Evolutionary conservation across 306 rosid genomes (phyloP), one percentile per base, ranked within the genome.

Genomic region (Ceratonia siliqua): DNA sequence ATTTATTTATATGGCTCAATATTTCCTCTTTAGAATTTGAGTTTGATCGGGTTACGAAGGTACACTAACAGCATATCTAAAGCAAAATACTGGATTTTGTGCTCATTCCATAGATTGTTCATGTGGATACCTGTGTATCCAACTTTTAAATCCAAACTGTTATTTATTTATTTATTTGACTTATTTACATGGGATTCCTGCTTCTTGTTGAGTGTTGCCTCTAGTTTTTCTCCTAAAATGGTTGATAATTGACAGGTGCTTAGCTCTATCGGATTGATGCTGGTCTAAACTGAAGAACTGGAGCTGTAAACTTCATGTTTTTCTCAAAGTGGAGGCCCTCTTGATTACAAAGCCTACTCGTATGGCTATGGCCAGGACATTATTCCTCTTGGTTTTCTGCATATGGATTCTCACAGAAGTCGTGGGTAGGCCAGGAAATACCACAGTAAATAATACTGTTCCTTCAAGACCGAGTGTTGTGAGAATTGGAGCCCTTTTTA

Each of bases 401-500:
- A 58, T 84, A 45, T 87, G 88, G 89, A 73, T 86, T 74, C 84
- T 90, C 17, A 10, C 54, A 55, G 78, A 64, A 70, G 93, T 82
- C 57, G 41, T 77, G 68, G 95, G 87, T 65, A 46, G 78, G 72
- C 57, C 76, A 39, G 76, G 79, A 78, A 83, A 72, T 68, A 81
- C 18, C 18, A 32, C 62, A 22, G 70, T 18, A 74, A 94, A 89
- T 75, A 78, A 39, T 46, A 79, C 77, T 12, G 77, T 48, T 73
- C 43, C 82, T 85, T 70, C 81, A 6, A 82, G 73, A 36, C 85
- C 81, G 0, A 84, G 64, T n/a, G 79, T 75, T 61, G 20, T 95
- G 84, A 95, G 76, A 27, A 59, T 95, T 78, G 99, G 99, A 70
- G 92, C 76, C 48, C 57, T 95, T 50, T 92, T 90, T 77, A 92